A percentile compares a stretch with the other conserved stretches of the same genome.
Evolutionary conservation across 306 rosid genomes (phyloP).

Genomic region (Lithocarpus polystachyus): DNA sequence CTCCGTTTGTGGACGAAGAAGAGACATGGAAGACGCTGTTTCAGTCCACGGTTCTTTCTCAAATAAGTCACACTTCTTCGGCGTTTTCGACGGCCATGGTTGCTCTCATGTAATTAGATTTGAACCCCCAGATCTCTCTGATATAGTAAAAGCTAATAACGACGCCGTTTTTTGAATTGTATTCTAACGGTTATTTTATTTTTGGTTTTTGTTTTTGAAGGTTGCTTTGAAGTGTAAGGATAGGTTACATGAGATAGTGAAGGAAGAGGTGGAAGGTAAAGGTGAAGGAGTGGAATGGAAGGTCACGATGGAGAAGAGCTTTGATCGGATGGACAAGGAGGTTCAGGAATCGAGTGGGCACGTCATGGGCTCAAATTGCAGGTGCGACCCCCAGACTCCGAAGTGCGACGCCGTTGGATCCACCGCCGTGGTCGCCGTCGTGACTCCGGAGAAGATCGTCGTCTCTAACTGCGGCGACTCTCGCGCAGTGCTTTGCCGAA

Average conservation of each 20-base stretch:
- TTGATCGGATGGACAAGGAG: conserved; percentile 40
- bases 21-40: conserved; percentile 93
- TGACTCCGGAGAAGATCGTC: conserved; percentile 55
- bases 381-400: conserved; percentile 57
- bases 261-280: conserved; percentile 30
- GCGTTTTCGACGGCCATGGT: conserved; percentile 96
- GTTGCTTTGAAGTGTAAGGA: conserved; percentile 47
- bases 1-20: conserved; percentile 83
- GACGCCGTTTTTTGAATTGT: neutral
- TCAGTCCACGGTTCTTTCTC: conserved; percentile 43
- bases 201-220: neutral
- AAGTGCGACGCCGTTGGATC: conserved; percentile 91
- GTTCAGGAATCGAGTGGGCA: conserved; percentile 15
- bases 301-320: conserved; percentile 39
- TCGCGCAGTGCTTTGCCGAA: conserved; percentile 83
- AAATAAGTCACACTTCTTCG: conserved; percentile 49
- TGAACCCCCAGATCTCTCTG: neutral
- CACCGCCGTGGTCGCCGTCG: conserved; percentile 65
- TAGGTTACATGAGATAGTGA: conserved; percentile 43
- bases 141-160: too few species aligned
- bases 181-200: neutral
- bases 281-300: conserved; percentile 30
- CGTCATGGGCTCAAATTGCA: conserved; percentile 22
- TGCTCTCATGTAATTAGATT: conserved; percentile 76
- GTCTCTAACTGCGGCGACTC: conserved; percentile 94